These are phyloP conservation scores for Venustampulla echinocandica DNA, from an alignment of 495 filamentous ascomycete species.

Conservation along the genomic window DNA sequence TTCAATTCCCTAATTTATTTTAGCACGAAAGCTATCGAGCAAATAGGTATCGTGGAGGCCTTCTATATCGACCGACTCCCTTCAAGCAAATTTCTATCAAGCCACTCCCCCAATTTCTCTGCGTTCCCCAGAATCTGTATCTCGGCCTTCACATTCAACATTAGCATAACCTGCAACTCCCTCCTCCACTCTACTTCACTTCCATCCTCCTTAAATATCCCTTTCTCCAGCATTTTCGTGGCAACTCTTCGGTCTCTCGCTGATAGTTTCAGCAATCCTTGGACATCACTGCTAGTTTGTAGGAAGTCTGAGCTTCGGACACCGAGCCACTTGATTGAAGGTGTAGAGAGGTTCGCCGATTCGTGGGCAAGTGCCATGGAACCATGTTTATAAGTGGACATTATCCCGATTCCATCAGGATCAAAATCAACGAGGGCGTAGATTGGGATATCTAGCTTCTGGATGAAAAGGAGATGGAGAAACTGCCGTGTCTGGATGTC, in stretches of 20 bases:
- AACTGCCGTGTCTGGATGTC: slow-evolving; percentile 76
- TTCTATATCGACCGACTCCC: too few species aligned
- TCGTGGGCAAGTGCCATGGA: slow-evolving; percentile 67
- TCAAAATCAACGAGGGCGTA: slow-evolving; percentile 76
- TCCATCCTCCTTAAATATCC: slow-evolving; percentile 38
- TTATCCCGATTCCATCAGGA: slow-evolving; percentile 76
- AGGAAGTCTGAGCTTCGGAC: slow-evolving; percentile 52
- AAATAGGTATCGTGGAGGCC: too few species aligned
- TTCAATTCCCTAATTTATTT: too few species aligned
- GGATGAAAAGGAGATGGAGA: slow-evolving; percentile 36
- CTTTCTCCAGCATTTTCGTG: slow-evolving; percentile 51
- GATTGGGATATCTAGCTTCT: slow-evolving; percentile 37
- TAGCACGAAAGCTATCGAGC: too few species aligned
- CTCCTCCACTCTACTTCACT: slow-evolving; percentile 44
- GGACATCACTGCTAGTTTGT: slow-evolving; percentile 14
- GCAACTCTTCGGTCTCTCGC: slow-evolving; percentile 60
- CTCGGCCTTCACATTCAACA: slow-evolving; percentile 81
- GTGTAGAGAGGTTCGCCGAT: slow-evolving; percentile 46
- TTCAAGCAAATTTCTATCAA: slow-evolving; percentile 34
- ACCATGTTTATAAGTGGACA: slow-evolving; percentile 82
- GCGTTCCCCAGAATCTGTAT: slow-evolving; percentile 70
- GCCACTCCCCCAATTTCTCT: slow-evolving; percentile 54
- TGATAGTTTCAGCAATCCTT: slow-evolving; percentile 45
- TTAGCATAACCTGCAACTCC: slow-evolving; percentile 79
- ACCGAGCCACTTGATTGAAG: slow-evolving; percentile 64